Evolutionary conservation across 2,329 filamentous ascomycete genomes (phyloP), one percentile per base, ranked within the genome.

Genomic region (Cercospora citrullina): DNA sequence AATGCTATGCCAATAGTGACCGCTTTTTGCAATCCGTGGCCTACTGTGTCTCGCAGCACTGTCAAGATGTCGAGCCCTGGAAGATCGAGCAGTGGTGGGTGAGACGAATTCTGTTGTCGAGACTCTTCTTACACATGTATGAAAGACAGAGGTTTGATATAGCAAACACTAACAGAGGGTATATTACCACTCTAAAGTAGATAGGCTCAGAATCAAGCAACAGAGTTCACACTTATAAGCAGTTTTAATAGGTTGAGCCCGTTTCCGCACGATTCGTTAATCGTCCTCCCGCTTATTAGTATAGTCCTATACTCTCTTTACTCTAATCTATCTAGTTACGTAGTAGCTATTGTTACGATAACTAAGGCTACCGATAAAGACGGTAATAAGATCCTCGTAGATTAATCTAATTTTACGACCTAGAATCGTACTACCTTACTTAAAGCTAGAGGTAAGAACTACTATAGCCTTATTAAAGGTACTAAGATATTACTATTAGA

Each of bases 21-120:
- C 53, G 71, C 1, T 79, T 72, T 63, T 70, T 78, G 3, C 67
- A 73, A 45, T 76, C 74, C 1, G 67, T 79, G 4, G 73, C 77
- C 4, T 76, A 73, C 48, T 79, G 77, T 63, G 71, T 78, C 31
- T 64, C 70, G 0, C 57, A 65, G 5, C 72, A 72, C 21, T 79
- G 77, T 64, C 23, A 67, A 7, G 68, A 73, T 28, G 55, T 70
- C 6, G 65, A 72, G 26, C 64, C 60, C 6, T 75, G 75, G 58
- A 68, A 72, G 39, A 71, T 78, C 23, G 76, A 73, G 10, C 68
- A 71, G 42, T 79, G 75, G 68, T 79, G 78, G 65, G 66, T 70
- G 39, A 16, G 68, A 71, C n/a, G 28, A 28, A 28, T 28, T 30
- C 7, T 30, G 42, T 48, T 48, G 42, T 48, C 42, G 42, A 48